Percentiles rank a stretch among this genome's conserved stretches.
Conservation (phyloP, 768 basidiomycete species). For the Mycena haematopus region DNA sequence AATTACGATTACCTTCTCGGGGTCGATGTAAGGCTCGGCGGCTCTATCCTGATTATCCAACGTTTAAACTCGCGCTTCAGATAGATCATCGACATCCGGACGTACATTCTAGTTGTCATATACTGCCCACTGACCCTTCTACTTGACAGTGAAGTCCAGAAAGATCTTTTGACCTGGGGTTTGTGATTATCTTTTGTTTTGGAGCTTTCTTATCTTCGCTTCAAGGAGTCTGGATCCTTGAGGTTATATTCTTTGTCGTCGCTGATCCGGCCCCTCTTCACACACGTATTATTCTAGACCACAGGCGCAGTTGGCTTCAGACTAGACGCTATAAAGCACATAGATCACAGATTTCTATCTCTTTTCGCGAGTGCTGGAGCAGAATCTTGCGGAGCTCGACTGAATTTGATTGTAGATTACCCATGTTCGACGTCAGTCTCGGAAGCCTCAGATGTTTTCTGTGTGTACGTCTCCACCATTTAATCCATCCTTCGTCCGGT, state of each 20-base stretch:
- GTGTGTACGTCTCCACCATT: conserved; percentile 45
- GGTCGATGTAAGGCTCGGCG: conserved; percentile 56
- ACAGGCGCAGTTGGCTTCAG: conserved; percentile 79
- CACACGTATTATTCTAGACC: conserved; percentile 48
- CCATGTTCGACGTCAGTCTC: conserved; percentile 51
- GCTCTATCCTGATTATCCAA: neutral
- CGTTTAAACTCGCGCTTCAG: conserved; percentile 42
- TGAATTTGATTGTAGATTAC: conserved; percentile 50
- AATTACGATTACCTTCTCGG: conserved; percentile 89
- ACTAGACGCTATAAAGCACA: conserved; percentile 92
- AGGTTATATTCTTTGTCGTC: conserved; percentile 12
- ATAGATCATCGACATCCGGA: conserved; percentile 82
- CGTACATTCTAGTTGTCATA: neutral
- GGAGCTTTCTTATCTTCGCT: neutral
- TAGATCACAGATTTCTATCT: conserved; percentile 72
- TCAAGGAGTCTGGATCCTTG: conserved; percentile 12
- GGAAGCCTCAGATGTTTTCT: conserved; percentile 61
- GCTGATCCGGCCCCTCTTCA: neutral
- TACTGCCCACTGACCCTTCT: neutral
- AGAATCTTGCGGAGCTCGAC: neutral
- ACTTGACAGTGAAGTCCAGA: conserved; percentile 55
- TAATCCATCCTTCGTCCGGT: neutral
- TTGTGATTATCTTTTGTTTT: conserved; percentile 68
- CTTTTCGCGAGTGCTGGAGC: conserved; percentile 61
- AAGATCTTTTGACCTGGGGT: conserved; percentile 81